A percentile compares a stretch with the other conserved stretches of the same genome.
Conservation (phyloP, 768 basidiomycete species). For the Mycena sanguinolenta region DNA sequence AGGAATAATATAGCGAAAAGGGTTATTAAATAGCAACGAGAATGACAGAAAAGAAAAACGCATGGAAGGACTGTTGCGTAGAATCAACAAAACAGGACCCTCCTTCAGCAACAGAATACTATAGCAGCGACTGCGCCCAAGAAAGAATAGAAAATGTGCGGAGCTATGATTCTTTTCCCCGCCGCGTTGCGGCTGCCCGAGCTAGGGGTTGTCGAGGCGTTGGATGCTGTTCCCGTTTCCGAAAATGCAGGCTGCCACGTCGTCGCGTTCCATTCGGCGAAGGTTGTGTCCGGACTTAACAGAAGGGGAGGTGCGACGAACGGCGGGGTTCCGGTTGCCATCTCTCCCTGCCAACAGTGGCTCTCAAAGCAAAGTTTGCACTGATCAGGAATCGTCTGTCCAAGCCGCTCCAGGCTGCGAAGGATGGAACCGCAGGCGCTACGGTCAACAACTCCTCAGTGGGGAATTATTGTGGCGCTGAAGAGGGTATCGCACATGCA, state of each 20-base stretch:
- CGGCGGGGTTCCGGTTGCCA: constrained; percentile 19
- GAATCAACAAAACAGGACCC: background rate
- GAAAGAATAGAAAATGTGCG: background rate
- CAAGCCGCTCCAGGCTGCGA: constrained; percentile 25
- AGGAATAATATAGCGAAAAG: constrained; percentile 4
- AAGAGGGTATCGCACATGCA: constrained; percentile 17
- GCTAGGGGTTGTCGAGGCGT: background rate
- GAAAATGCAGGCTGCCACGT: constrained; percentile 20
- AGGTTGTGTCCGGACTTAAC: constrained; percentile 19
- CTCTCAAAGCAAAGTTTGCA: constrained; percentile 19
- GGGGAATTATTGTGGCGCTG: background rate
- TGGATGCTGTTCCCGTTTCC: constrained; percentile 10
- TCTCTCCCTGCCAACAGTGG: constrained; percentile 26
- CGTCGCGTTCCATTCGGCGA: constrained; percentile 23
- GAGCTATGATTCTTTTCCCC: background rate
- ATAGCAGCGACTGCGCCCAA: background rate
- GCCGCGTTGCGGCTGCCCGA: background rate
- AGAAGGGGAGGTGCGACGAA: constrained; percentile 21
- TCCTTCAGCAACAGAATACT: background rate
- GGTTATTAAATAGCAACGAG: background rate
- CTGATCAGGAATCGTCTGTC: constrained; percentile 21
- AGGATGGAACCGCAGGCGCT: constrained; percentile 29
- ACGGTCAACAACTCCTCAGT: constrained; percentile 9
- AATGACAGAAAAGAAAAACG: constrained; percentile 8
- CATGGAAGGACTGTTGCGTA: constrained; percentile 2